These are phyloP conservation scores for Eurotiales sp. DNA, from an alignment of 2,329 filamentous ascomycete genomes.

Conservation along the genomic window DNA sequence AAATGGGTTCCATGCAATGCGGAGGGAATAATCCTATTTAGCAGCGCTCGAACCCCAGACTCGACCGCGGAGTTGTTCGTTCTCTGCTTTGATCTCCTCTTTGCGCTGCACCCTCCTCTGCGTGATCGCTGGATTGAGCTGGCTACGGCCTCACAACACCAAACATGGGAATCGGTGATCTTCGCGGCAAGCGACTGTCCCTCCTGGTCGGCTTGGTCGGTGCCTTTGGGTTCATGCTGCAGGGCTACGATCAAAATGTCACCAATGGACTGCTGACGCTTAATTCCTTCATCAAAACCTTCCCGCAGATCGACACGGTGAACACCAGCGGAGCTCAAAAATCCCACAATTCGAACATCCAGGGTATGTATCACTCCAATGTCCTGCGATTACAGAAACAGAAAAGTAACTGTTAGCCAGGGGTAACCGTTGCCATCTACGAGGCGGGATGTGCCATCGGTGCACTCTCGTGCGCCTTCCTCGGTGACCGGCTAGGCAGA, in stretches of 20 bases:
- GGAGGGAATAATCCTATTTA: too few species aligned
- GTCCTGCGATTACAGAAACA: too few species aligned
- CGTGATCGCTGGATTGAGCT: too few species aligned
- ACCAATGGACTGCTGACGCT: constrained; percentile 63
- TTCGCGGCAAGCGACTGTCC: not conserved
- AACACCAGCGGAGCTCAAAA: constrained; percentile 22
- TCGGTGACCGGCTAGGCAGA: constrained; percentile 47
- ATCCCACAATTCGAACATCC: constrained; percentile 26
- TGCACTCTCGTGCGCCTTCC: constrained; percentile 37
- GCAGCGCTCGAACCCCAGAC: too few species aligned
- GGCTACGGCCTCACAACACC: too few species aligned
- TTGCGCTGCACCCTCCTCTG: too few species aligned
- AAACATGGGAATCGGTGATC: too few species aligned
- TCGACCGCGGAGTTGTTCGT: too few species aligned
- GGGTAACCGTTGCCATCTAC: constrained; percentile 24
- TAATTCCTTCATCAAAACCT: constrained; percentile 54
- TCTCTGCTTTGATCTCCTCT: too few species aligned
- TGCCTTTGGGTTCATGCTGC: constrained; percentile 18
- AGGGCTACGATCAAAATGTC: constrained; percentile 22
- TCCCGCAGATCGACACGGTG: constrained; percentile 53
- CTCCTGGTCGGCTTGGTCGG: constrained; percentile 15
- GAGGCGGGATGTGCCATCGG: constrained; percentile 29
- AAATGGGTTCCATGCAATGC: too few species aligned
- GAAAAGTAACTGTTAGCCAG: constrained; percentile 13
- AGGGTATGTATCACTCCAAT: too few species aligned